These are phyloP conservation scores for Pythium monospermum DNA, from an alignment of 352 stramenopile species.

Conservation along the genomic window DNA sequence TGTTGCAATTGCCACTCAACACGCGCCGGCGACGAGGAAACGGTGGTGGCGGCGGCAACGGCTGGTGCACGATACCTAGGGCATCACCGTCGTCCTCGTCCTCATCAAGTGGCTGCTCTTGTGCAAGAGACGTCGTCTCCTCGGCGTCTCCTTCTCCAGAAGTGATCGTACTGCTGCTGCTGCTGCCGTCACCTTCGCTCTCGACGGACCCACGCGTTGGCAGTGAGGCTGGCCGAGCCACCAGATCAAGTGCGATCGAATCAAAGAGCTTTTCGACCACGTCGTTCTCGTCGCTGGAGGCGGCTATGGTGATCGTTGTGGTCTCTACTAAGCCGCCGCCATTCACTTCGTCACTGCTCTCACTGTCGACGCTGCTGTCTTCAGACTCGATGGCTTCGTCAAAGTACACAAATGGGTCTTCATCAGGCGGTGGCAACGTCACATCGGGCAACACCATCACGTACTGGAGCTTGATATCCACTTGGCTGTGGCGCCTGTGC, in stretches of 20 bases:
- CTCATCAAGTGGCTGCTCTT: slow-evolving; percentile 17
- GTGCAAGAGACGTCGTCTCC: too few species aligned
- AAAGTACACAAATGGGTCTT: slow-evolving; percentile 33
- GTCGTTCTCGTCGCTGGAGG: slow-evolving; percentile 31
- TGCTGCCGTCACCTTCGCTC: slow-evolving; percentile 1
- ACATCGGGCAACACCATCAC: slow-evolving; percentile 81
- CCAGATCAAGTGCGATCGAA: background rate
- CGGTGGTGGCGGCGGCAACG: slow-evolving; percentile 8
- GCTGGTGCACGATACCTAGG: background rate
- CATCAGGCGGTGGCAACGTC: slow-evolving; percentile 51
- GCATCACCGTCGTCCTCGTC: slow-evolving; percentile 4
- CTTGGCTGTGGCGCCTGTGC: slow-evolving; percentile 63
- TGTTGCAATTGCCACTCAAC: slow-evolving; percentile 43
- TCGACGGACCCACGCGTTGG: background rate
- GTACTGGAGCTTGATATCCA: slow-evolving; percentile 64
- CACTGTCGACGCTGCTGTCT: slow-evolving; percentile 8
- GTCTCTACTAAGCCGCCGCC: slow-evolving; percentile 18
- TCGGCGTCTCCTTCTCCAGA: slow-evolving; percentile 15
- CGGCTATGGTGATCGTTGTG: too few species aligned
- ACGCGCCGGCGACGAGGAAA: slow-evolving; percentile 17
- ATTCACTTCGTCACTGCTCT: slow-evolving; percentile 19
- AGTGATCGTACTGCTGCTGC: slow-evolving; percentile 9
- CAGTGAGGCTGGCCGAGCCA: background rate
- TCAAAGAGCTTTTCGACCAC: slow-evolving; percentile 18
- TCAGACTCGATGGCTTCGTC: slow-evolving; percentile 21